These are phyloP conservation scores for Stereocaulon alpinum DNA, from an alignment of 495 filamentous ascomycete species.

Conservation along the genomic window DNA sequence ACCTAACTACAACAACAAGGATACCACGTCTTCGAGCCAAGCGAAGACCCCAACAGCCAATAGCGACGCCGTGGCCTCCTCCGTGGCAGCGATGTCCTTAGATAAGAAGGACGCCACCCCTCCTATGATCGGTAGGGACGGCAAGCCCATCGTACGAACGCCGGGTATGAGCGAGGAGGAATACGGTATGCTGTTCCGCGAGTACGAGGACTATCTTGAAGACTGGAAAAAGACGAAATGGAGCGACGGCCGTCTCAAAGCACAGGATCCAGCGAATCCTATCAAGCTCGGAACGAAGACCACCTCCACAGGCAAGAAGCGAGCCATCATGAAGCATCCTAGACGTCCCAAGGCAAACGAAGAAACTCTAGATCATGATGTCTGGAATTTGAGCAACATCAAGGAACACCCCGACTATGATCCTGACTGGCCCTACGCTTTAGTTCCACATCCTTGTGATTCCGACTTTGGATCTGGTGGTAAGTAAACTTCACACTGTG, in stretches of 20 bases:
- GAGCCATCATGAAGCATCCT: background rate
- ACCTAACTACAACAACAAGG: background rate
- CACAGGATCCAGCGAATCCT: background rate
- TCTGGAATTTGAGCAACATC: constrained; percentile 21
- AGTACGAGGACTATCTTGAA: background rate
- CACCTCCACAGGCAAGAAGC: background rate
- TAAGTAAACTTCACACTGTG: background rate
- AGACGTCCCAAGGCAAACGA: constrained; percentile 7
- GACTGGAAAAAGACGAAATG: background rate
- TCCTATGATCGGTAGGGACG: background rate
- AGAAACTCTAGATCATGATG: constrained; percentile 12
- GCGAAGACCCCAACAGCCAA: background rate
- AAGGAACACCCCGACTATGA: constrained; percentile 22
- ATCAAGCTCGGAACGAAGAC: background rate
- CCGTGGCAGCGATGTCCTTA: background rate
- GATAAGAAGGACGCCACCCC: background rate
- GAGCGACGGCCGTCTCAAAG: constrained; percentile 3
- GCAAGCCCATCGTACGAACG: background rate
- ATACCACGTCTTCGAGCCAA: background rate
- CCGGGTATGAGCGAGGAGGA: background rate
- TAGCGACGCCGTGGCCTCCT: constrained; percentile 1
- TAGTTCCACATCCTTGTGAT: constrained; percentile 42
- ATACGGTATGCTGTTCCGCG: background rate
- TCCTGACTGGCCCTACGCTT: constrained; percentile 18
- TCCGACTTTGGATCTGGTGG: constrained; percentile 44